Conservation (phyloP, 495 filamentous ascomycete genomes). For the Coniosporium apollinis region DNA sequence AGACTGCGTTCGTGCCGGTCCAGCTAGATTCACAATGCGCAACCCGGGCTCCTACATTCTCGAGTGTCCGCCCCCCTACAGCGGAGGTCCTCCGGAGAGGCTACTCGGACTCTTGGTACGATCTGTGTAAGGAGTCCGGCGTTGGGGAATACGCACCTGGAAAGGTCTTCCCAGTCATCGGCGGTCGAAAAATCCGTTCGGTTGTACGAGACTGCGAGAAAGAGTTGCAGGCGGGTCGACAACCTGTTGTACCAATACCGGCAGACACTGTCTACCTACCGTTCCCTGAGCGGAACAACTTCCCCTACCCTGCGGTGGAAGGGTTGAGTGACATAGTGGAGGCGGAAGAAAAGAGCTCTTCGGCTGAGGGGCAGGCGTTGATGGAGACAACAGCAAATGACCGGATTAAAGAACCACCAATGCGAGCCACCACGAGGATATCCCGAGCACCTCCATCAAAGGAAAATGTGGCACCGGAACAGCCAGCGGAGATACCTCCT, state of each 20-base stretch:
- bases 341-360: conserved; percentile 15
- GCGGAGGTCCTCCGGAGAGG: conserved; percentile 19
- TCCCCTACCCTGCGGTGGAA: conserved; percentile 7
- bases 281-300: conserved; percentile 13
- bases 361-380: conserved; percentile 14
- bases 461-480: too few relatives aligned
- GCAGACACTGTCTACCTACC: conserved; percentile 21
- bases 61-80: conserved; percentile 19
- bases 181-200: conserved; percentile 19
- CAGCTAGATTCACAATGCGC: conserved; percentile 16
- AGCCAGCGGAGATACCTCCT: too few relatives aligned
- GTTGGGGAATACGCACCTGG: conserved; percentile 25
- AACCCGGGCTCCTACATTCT: conserved; percentile 20
- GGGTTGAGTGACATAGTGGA: conserved; percentile 17
- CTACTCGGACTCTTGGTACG: conserved; percentile 24
- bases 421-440: too few relatives aligned
- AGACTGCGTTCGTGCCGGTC: conserved; percentile 20
- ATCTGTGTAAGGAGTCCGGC: conserved; percentile 22
- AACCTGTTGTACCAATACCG: conserved; percentile 23
- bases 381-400: conserved; percentile 16
- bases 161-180: conserved; percentile 19
- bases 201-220: conserved; percentile 22
- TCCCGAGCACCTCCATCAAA: too few relatives aligned
- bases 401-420: conserved; percentile 6
- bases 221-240: conserved; percentile 19